Percentiles rank a stretch among this genome's conserved stretches.
phyloP scores from a whole-genome alignment of 495 filamentous ascomycete species.

The Penicillium ochrochloron region DNA sequence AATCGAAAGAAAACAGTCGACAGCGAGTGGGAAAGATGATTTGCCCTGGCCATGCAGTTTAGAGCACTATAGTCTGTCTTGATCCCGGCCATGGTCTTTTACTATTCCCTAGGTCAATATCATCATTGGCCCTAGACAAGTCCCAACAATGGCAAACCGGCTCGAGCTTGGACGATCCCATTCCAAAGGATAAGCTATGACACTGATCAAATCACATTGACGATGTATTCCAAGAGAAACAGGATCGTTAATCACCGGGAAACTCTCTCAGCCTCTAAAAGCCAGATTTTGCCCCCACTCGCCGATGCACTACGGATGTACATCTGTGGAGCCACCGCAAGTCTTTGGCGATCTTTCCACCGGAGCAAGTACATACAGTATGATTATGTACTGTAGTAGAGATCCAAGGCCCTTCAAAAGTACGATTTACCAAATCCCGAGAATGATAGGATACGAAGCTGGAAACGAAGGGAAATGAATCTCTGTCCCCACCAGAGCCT shows the following conservation, averaged over 20 bases:
- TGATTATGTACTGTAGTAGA: not conserved
- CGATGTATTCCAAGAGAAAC: not conserved
- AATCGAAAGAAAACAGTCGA: too few relatives aligned
- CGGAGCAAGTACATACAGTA: not conserved
- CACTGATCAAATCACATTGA: not conserved
- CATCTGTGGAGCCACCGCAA: not conserved
- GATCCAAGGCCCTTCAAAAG: not conserved
- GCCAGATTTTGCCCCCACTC: not conserved
- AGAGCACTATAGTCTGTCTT: not conserved
- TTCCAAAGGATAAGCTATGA: not conserved
- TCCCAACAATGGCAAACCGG: not conserved
- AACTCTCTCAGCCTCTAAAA: not conserved
- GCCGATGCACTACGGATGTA: not conserved
- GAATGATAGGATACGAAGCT: too few relatives aligned
- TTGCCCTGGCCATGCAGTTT: not conserved
- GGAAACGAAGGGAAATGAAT: not conserved
- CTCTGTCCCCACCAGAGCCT: not conserved
- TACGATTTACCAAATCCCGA: not conserved
- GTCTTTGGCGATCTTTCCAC: not conserved
- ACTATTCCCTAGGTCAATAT: not conserved
- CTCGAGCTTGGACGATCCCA: not conserved
- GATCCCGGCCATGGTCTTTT: not conserved
- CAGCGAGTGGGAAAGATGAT: not conserved
- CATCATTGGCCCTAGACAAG: not conserved
- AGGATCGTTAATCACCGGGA: not conserved